Conservation (phyloP, 2,329 filamentous ascomycete species). For the Sarocladiaceae sp. region DNA sequence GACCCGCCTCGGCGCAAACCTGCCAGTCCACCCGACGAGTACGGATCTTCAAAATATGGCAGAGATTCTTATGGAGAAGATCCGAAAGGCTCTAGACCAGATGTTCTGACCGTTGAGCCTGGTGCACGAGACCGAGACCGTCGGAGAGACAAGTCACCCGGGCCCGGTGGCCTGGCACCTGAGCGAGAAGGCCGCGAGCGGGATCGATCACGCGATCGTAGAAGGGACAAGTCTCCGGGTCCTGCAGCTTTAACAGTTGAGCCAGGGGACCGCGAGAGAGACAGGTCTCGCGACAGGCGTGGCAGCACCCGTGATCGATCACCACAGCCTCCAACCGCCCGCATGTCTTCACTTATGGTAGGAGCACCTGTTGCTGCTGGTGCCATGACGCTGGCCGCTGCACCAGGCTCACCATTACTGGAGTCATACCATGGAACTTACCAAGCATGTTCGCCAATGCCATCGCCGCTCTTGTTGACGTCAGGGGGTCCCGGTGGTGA, state of each 20-base stretch:
- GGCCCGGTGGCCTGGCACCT: constrained; percentile 15
- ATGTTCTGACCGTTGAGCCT: constrained; percentile 37
- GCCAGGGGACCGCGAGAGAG: constrained; percentile 19
- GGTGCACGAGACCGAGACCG: constrained; percentile 26
- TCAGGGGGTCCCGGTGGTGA: constrained; percentile 42
- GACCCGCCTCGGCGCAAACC: constrained; percentile 13
- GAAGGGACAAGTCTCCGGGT: constrained; percentile 22
- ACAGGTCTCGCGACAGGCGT: constrained; percentile 26
- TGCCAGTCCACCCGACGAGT: constrained; percentile 16
- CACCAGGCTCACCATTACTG: constrained; percentile 78
- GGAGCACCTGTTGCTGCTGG: constrained; percentile 35
- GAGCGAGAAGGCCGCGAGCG: constrained; percentile 23
- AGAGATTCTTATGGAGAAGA: constrained; percentile 26
- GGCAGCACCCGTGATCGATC: constrained; percentile 37
- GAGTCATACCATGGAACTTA: constrained; percentile 94
- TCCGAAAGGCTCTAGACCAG: constrained; percentile 31
- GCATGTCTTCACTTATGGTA: constrained; percentile 51
- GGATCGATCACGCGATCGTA: constrained; percentile 28
- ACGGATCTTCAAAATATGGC: constrained; percentile 16
- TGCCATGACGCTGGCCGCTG: constrained; percentile 41
- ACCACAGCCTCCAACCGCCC: constrained; percentile 42
- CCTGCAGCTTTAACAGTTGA: constrained; percentile 19
- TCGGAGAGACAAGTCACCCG: constrained; percentile 24
- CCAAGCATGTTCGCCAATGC: constrained; percentile 92
- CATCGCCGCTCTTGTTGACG: constrained; percentile 66